A percentile compares a stretch with the other conserved stretches of the same genome.
These are phyloP conservation scores for Ligustrum vulgare DNA, from an alignment of 257 asterid genomes.

Conservation along the genomic window DNA sequence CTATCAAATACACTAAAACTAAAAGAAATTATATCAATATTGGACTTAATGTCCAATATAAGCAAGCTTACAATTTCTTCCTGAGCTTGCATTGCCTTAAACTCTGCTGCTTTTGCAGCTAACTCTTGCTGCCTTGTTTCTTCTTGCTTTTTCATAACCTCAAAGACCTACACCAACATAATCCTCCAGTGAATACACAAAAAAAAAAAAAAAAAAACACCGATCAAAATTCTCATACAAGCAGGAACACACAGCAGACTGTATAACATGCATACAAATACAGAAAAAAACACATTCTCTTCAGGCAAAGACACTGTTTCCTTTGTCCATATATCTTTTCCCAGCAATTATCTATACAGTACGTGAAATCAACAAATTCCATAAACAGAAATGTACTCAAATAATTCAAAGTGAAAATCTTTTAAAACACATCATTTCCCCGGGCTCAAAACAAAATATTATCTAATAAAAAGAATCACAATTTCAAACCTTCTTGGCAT, in stretches of 20 bases:
- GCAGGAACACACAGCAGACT: not conserved
- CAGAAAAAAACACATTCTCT: not conserved
- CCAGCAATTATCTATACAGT: not conserved
- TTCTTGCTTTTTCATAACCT: constrained; percentile 66
- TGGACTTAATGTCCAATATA: not conserved
- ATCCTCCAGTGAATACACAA: constrained; percentile 7
- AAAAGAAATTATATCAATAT: not conserved
- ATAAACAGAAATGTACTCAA: not conserved
- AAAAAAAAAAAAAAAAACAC: not conserved
- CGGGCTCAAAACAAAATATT: not conserved
- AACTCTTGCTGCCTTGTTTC: constrained; percentile 65
- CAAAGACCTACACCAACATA: constrained; percentile 52
- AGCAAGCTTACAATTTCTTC: constrained; percentile 65
- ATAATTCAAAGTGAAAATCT: constrained; percentile 7
- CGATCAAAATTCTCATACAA: not conserved
- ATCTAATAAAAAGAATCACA: not conserved
- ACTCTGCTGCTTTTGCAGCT: constrained; percentile 55
- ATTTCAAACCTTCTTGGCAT: constrained; percentile 60
- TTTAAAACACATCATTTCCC: not conserved
- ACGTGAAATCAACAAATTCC: not conserved
- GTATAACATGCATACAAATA: not conserved
- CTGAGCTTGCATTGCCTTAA: constrained; percentile 79
- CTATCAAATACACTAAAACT: not conserved
- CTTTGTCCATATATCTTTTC: not conserved
- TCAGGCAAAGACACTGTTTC: not conserved